Percentiles rank a stretch among this genome's conserved stretches.
phyloP scores from a whole-genome alignment of 2,329 filamentous ascomycete species.

The Bipolaris oryzae region DNA sequence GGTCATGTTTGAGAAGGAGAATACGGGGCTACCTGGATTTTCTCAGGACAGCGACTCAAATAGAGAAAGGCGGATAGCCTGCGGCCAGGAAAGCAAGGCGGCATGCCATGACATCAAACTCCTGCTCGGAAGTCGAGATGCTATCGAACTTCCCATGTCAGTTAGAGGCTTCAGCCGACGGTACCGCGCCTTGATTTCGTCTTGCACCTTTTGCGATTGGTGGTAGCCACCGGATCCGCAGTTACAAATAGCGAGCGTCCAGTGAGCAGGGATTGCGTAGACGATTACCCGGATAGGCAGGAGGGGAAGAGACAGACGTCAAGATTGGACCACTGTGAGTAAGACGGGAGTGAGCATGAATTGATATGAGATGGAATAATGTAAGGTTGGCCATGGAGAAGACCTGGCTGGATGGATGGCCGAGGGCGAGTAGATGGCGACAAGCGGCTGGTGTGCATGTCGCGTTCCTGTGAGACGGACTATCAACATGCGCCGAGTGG shows the following conservation, averaged over 20 bases:
- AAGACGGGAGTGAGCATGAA: not conserved
- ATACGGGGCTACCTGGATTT: not conserved
- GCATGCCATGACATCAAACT: slow-evolving; percentile 8
- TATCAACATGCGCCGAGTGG: too few species aligned
- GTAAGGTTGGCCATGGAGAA: too few species aligned
- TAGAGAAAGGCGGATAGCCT: not conserved
- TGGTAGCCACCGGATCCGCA: slow-evolving; percentile 33
- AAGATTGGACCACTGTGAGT: not conserved
- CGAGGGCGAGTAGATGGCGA: too few species aligned
- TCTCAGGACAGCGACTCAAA: slow-evolving; percentile 13
- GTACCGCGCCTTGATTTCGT: slow-evolving; percentile 13
- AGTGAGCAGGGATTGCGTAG: slow-evolving; percentile 28
- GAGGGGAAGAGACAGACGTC: slow-evolving; percentile 18
- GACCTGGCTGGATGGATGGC: not conserved
- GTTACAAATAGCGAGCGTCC: slow-evolving; percentile 20
- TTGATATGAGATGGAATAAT: too few species aligned
- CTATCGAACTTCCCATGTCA: slow-evolving; percentile 34
- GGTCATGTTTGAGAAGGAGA: not conserved
- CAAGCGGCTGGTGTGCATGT: too few species aligned
- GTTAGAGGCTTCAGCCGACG: slow-evolving; percentile 26
- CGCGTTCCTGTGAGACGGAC: too few species aligned
- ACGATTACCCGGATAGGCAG: slow-evolving; percentile 37
- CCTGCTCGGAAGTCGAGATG: slow-evolving; percentile 9
- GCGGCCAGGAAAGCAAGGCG: slow-evolving; percentile 1
- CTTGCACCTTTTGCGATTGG: slow-evolving; percentile 13